Evolutionary conservation across 768 basidiomycete species (phyloP).

Genomic region (Rhodotorula graminis): DNA sequence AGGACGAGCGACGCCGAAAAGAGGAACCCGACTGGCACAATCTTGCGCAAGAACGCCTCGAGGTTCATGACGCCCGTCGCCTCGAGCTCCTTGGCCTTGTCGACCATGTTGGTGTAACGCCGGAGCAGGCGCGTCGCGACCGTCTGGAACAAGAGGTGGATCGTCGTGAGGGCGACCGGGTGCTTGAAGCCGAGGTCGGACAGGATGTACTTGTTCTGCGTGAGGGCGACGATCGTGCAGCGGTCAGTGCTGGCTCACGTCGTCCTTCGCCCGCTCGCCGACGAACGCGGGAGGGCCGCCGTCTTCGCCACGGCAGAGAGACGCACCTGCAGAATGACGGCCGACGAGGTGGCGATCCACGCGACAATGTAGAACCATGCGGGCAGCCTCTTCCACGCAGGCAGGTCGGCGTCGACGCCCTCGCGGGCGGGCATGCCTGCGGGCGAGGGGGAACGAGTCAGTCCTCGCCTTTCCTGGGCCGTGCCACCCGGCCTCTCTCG

Average conservation of each 20-base stretch:
- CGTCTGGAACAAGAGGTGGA: constrained; percentile 51
- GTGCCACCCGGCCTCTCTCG: too few species aligned
- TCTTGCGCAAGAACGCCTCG: constrained; percentile 73
- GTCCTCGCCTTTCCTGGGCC: too few species aligned
- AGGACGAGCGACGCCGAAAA: constrained; percentile 75
- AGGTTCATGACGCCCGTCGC: constrained; percentile 62
- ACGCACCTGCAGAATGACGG: constrained; percentile 69
- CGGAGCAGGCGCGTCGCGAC: constrained; percentile 79
- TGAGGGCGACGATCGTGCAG: not conserved
- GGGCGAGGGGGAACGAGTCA: not conserved
- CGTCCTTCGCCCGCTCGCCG: too few species aligned
- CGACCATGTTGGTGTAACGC: constrained; percentile 71
- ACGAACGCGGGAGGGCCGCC: too few species aligned
- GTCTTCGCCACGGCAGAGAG: too few species aligned
- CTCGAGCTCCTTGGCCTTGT: constrained; percentile 61
- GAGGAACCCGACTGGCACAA: constrained; percentile 68
- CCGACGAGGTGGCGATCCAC: constrained; percentile 84
- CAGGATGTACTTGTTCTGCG: constrained; percentile 37
- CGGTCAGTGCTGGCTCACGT: too few species aligned
- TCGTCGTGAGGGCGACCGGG: constrained; percentile 57
- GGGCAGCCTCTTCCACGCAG: constrained; percentile 28
- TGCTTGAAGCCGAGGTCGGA: constrained; percentile 72
- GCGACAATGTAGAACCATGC: constrained; percentile 59
- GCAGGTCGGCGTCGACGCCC: not conserved
- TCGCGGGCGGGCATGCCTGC: not conserved